Evolutionary conservation across 108 stramenopile species (phyloP), one percentile per base, ranked within the genome.

Genomic region (Cylindrotheca closterium): DNA sequence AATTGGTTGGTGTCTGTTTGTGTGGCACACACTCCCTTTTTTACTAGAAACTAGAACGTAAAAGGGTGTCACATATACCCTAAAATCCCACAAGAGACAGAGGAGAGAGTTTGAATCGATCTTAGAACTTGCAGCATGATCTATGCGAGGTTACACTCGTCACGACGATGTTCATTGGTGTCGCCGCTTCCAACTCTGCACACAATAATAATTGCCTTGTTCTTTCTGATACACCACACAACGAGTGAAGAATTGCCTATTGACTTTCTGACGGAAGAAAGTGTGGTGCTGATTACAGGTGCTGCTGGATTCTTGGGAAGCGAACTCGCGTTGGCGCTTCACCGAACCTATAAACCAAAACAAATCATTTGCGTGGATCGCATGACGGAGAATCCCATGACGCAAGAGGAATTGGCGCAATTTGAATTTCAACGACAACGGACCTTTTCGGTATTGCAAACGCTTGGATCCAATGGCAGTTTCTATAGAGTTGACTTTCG

Each of bases 301-400:
- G 89, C 87, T 23, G 92, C 89, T 18, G 87, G 89, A 50, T 90
- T 88, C 68, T 47, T 93, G 57, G 92, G 92, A 30, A 82, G 80
- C 21, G 86, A 89, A 68, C 51, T 93, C 1, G 86, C 86, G 5
- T 65, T 93, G 62, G 88, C 91, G 23, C 70, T 93, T 32, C 71
- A 79, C 37, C 84, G 88, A 18, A 86, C 85, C 31, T 93, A 93
- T 70, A 45, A 60, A 28, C 78, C 83, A 1, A 73, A 75, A 19
- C 73, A 77, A 25, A 53, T 93, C 4, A 65, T 93, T 31, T 64
- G 80, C 26, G 82, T 93, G 12, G 91, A 93, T 63, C 65, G 71
- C 1, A 75, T 84, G 77, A 62, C 50, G 0, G 55, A 62, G 51
- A 60, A 64, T 63, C 64, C 65, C 2, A 45, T 66, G 19, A 70